Evolutionary conservation across 148 eudicot genomes (phyloP), one percentile per base, ranked within the genome.

Genomic region (Vaccinium macrocarpon): DNA sequence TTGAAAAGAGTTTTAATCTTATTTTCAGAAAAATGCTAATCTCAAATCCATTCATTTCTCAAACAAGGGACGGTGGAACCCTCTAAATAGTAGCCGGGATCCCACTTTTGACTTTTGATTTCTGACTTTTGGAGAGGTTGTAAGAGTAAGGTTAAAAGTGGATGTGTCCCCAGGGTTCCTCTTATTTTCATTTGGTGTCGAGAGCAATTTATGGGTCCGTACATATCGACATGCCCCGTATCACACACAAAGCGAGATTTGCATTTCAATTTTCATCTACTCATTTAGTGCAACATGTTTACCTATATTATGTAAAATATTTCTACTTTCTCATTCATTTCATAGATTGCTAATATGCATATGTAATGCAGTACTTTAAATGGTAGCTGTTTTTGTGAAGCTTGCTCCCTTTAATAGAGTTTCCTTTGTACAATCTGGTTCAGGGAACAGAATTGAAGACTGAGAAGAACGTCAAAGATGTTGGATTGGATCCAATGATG

Each of bases 401-500:
- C 21, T n/a, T 81, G 14, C 25, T 16, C 49, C 23, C 8, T 51
- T 68, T 76, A 23, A 49, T n/a, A 21, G 81, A 38, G 2, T 53
- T 70, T 75, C 27, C 77, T 75, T 25, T 81, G 51, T 83, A 53
- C 79, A 83, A 78, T 51, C 38, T 85, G 90, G 91, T 86, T 62
- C 82, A 84, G 88, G 91, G 83, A n/a, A 80, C 81, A 38, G 90
- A 85, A 27, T 27, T 79, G 61, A 83, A 80, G 81, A 62, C 80
- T 83, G 89, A 89, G 61, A 92, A 90, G 85, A 90, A 83, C 10
- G 76, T 85, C 84, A 91, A 87, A 87, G 90, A 89, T 81, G 88
- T 87, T 46, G 94, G 94, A 55, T 82, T 91, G 84, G 94, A 92
- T 84, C 86, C 93, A 16, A 88, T 85, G 85, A 75, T 81, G 70